Evolutionary conservation across 306 rosid species (phyloP).

Genomic region (Abrus precatorius): DNA sequence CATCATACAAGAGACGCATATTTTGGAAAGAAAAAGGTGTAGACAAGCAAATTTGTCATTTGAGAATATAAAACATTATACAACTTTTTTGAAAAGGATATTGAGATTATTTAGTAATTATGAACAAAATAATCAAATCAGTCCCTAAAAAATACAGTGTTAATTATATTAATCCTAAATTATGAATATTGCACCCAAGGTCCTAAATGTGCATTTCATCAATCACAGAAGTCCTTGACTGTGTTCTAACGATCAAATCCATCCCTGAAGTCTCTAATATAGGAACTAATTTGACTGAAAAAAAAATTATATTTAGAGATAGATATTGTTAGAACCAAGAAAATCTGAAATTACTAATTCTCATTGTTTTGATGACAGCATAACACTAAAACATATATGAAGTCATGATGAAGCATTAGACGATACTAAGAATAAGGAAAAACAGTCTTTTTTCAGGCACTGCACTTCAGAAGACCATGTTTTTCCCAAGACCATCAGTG

Average conservation of each 20-base stretch:
- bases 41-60: not conserved
- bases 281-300: not conserved
- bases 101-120: not conserved
- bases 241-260: not conserved
- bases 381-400: too few species aligned
- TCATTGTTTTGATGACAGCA: too few species aligned
- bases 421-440: too few species aligned
- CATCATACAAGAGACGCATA: not conserved
- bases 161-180: not conserved
- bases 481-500: too few species aligned
- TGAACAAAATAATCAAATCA: not conserved
- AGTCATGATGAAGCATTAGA: too few species aligned
- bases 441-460: too few species aligned
- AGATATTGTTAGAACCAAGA: too few species aligned
- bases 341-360: too few species aligned
- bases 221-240: not conserved
- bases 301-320: not conserved
- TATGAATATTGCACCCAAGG: not conserved
- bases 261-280: not conserved
- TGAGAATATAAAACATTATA: not conserved
- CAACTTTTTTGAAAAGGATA: not conserved
- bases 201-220: conserved; percentile 2
- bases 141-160: not conserved
- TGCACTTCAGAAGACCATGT: too few species aligned
- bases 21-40: not conserved